These are phyloP conservation scores for Litchi chinensis DNA, from an alignment of 345 rosid genomes.

Conservation along the genomic window DNA sequence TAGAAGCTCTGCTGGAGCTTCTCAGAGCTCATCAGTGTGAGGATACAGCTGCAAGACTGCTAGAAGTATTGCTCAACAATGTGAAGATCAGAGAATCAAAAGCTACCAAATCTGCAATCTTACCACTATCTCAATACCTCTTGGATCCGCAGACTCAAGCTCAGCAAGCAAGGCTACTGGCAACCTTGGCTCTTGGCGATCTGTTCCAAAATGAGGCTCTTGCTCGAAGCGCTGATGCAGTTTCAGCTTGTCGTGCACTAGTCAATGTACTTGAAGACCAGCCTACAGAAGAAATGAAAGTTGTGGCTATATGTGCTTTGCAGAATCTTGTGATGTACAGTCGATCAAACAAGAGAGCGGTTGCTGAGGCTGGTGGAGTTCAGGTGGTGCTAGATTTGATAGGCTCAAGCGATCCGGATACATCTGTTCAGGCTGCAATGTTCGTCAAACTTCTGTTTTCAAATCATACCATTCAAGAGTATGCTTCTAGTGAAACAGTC, in stretches of 20 bases:
- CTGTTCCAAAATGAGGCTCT: constrained; percentile 94
- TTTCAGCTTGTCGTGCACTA: constrained; percentile 95
- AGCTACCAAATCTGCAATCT: constrained; percentile 85
- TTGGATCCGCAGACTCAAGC: constrained; percentile 99
- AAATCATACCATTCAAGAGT: constrained; percentile 96
- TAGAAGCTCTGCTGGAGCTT: constrained; percentile 97
- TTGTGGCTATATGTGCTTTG: constrained; percentile 95
- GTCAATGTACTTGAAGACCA: constrained; percentile 99
- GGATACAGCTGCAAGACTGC: constrained; percentile 93
- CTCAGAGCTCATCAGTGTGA: constrained; percentile 94
- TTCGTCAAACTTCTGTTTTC: constrained; percentile 94
- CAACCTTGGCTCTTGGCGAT: constrained; percentile 95
- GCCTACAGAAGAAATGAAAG: constrained; percentile 99
- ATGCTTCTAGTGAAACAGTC: constrained; percentile 98
- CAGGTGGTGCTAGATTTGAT: constrained; percentile 95
- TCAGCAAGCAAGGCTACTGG: constrained; percentile 90
- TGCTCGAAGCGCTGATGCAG: constrained; percentile 96
- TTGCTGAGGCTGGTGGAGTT: constrained; percentile 99
- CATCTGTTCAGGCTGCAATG: constrained; percentile 98
- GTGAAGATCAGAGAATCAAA: constrained; percentile 95
- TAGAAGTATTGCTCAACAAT: constrained; percentile 92
- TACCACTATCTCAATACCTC: constrained; percentile 92
- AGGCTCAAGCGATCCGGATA: constrained; percentile 92
- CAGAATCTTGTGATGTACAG: constrained; percentile 98
- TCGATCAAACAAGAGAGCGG: constrained; percentile 96